Conservation (phyloP, 2,329 filamentous ascomycete species). For the Torrubiella hemipterigena region DNA sequence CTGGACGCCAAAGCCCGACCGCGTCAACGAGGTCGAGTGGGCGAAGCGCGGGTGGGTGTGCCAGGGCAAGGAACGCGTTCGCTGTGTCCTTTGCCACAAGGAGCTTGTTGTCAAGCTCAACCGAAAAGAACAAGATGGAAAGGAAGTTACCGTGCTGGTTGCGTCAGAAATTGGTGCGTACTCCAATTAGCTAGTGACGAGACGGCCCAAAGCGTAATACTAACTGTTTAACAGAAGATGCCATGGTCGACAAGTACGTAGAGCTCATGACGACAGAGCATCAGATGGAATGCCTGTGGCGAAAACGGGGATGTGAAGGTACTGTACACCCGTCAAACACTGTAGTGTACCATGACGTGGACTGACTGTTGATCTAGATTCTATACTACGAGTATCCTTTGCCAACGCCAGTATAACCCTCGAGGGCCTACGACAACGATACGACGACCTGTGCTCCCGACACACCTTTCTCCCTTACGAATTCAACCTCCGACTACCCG, state of each 20-base stretch:
- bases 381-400: slow-evolving; percentile 49
- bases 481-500: slow-evolving; percentile 47
- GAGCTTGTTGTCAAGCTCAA: slow-evolving; percentile 74
- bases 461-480: slow-evolving; percentile 47
- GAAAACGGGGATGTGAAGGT: slow-evolving; percentile 78
- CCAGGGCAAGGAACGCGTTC: slow-evolving; percentile 69
- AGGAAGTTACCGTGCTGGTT: slow-evolving; percentile 37
- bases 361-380: slow-evolving; percentile 34
- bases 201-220: background rate
- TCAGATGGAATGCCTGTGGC: slow-evolving; percentile 74
- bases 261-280: slow-evolving; percentile 66
- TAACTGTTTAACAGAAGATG: slow-evolving; percentile 33
- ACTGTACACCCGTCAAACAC: slow-evolving; percentile 12
- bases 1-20: slow-evolving; percentile 87
- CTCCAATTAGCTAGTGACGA: background rate
- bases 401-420: slow-evolving; percentile 49
- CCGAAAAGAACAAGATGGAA: slow-evolving; percentile 43
- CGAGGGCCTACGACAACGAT: slow-evolving; percentile 46
- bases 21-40: slow-evolving; percentile 85
- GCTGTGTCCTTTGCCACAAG: slow-evolving; percentile 74
- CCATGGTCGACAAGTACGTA: slow-evolving; percentile 64
- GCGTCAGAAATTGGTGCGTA: slow-evolving; percentile 47
- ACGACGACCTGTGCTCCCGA: slow-evolving; percentile 47
- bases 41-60: slow-evolving; percentile 89
- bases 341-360: slow-evolving; percentile 11